These are phyloP conservation scores for Candida caryicola DNA, from an alignment of 805 yeast species.

Conservation along the genomic window DNA sequence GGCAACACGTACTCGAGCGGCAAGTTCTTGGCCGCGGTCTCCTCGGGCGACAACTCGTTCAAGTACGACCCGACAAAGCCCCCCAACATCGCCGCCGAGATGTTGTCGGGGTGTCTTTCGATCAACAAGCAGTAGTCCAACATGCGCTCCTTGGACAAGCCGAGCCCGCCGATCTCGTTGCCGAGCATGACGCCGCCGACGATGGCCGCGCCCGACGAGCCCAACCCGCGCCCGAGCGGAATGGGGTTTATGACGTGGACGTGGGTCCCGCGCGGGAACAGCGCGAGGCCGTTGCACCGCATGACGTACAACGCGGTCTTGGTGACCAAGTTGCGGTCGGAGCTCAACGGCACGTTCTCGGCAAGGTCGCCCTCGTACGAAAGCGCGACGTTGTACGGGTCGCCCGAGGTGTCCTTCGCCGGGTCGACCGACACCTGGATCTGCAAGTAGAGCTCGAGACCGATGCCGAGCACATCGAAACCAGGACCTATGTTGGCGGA, in stretches of 20 bases:
- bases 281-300: slow-evolving; percentile 71
- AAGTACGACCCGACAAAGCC: slow-evolving; percentile 96
- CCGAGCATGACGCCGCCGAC: slow-evolving; percentile 95
- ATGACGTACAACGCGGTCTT: slow-evolving; percentile 89
- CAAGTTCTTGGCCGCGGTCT: slow-evolving; percentile 70
- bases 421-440: slow-evolving; percentile 67
- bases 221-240: slow-evolving; percentile 95
- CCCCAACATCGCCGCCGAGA: slow-evolving; percentile 98
- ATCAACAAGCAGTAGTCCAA: slow-evolving; percentile 94
- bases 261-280: slow-evolving; percentile 81
- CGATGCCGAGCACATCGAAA: slow-evolving; percentile 93
- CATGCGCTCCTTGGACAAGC: slow-evolving; percentile 74
- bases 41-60: slow-evolving; percentile 72
- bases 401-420: slow-evolving; percentile 42
- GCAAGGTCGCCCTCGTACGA: slow-evolving; percentile 79
- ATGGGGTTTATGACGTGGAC: slow-evolving; percentile 85
- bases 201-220: slow-evolving; percentile 97
- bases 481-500: slow-evolving; percentile 99
- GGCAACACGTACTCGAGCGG: slow-evolving; percentile 86
- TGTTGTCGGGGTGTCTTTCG: slow-evolving; percentile 97
- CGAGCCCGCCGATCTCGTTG: slow-evolving; percentile 74
- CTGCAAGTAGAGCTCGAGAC: slow-evolving; percentile 70
- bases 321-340: slow-evolving; percentile 83
- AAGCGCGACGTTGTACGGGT: slow-evolving; percentile 67
- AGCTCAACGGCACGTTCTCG: slow-evolving; percentile 70